phyloP scores from a whole-genome alignment of 2,329 filamentous ascomycete genomes.

The Colletotrichum karsti region DNA sequence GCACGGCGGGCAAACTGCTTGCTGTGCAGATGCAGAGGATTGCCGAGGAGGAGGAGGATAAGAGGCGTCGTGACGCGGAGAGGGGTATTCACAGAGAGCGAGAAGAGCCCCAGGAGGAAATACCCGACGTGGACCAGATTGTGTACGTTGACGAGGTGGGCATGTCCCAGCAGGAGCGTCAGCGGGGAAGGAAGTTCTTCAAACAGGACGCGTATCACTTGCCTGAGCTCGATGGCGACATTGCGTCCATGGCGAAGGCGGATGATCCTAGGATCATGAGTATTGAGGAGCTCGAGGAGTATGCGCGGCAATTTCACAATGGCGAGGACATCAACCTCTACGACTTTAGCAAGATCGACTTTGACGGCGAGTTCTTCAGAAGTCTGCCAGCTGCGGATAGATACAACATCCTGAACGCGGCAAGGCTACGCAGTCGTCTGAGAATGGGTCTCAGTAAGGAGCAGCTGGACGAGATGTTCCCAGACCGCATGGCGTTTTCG shows the following conservation, averaged over 20 bases:
- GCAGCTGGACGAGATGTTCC: slow-evolving; percentile 95
- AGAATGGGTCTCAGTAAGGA: slow-evolving; percentile 98
- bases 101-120: slow-evolving; percentile 68
- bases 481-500: slow-evolving; percentile 96
- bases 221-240: slow-evolving; percentile 81
- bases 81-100: slow-evolving; percentile 48
- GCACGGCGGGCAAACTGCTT: slow-evolving; percentile 90
- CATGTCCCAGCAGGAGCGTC: slow-evolving; percentile 80
- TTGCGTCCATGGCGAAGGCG: slow-evolving; percentile 86
- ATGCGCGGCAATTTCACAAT: slow-evolving; percentile 89
- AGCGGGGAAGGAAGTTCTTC: slow-evolving; percentile 79
- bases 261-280: slow-evolving; percentile 98
- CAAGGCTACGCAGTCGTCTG: slow-evolving; percentile 84
- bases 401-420: slow-evolving; percentile 97
- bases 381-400: slow-evolving; percentile 89
- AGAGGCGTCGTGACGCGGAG: slow-evolving; percentile 60
- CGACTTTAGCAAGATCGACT: slow-evolving; percentile 99
- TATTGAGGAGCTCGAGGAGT: slow-evolving; percentile 91
- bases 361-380: slow-evolving; percentile 93
- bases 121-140: slow-evolving; percentile 74
- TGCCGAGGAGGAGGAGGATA: slow-evolving; percentile 84
- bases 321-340: slow-evolving; percentile 93
- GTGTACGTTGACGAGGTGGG: slow-evolving; percentile 93
- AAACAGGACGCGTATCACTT: slow-evolving; percentile 97
- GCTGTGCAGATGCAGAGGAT: slow-evolving; percentile 93